Percentiles rank a stretch among this genome's conserved stretches.
Conservation (phyloP, 176 grass and related monocot genomes). For the Typha latifolia region DNA sequence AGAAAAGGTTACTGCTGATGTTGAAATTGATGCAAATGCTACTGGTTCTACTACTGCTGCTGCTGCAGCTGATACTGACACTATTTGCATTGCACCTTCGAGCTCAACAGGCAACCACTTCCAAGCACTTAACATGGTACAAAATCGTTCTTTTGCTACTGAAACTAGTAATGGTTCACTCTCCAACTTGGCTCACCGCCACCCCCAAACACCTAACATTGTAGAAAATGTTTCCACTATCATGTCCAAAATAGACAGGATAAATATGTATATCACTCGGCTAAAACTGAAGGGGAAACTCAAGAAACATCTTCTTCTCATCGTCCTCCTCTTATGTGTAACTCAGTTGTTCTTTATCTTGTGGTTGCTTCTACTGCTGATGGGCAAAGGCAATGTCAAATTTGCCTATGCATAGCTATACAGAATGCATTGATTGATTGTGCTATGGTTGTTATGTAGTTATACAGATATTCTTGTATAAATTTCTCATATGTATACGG, state of each 20-base stretch:
- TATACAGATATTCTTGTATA: too few species aligned
- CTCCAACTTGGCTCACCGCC: not conserved
- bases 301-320: slow-evolving; percentile 17
- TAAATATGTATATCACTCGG: too few species aligned
- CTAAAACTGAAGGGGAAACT: slow-evolving; percentile 6
- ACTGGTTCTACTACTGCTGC: not conserved
- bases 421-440: too few species aligned
- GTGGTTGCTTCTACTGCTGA: slow-evolving; percentile 29
- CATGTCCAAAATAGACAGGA: too few species aligned
- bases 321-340: slow-evolving; percentile 39
- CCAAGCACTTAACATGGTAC: not conserved
- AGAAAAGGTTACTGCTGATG: too few species aligned
- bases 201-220: slow-evolving; percentile 4
- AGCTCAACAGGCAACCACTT: too few species aligned
- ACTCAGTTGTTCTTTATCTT: slow-evolving; percentile 44
- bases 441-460: too few species aligned
- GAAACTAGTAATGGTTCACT: slow-evolving; percentile 6
- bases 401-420: too few species aligned
- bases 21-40: too few species aligned
- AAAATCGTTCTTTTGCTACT: not conserved
- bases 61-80: not conserved
- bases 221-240: slow-evolving; percentile 2
- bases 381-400: slow-evolving; percentile 12
- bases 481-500: too few species aligned
- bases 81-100: not conserved